A percentile compares a stretch with the other conserved stretches of the same genome.
These are phyloP conservation scores for Phaffomyces thermotolerans DNA, from an alignment of 805 yeast genomes.

Conservation along the genomic window DNA sequence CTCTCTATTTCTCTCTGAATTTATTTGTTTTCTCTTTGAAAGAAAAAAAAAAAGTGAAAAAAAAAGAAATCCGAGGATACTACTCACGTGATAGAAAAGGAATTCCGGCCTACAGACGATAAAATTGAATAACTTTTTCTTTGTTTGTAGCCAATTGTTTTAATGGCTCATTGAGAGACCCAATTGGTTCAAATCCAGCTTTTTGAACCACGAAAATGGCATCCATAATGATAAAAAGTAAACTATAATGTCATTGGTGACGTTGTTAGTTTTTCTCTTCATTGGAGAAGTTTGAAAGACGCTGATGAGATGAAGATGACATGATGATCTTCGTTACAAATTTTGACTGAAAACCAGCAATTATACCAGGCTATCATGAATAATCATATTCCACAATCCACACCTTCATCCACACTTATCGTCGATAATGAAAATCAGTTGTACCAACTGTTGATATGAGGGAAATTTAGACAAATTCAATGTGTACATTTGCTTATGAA, in stretches of 20 bases:
- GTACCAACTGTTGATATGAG: constrained; percentile 42
- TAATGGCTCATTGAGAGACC: neutral
- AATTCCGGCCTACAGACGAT: too few relatives aligned
- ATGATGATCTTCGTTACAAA: too few relatives aligned
- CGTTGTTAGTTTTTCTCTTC: constrained; percentile 30
- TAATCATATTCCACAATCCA: too few relatives aligned
- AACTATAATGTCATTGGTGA: constrained; percentile 27
- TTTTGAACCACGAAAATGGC: constrained; percentile 3
- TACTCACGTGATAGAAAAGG: neutral
- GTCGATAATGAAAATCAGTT: too few relatives aligned
- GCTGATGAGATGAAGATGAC: too few relatives aligned
- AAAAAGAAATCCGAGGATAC: neutral
- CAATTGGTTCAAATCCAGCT: neutral
- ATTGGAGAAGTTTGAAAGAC: constrained; percentile 25
- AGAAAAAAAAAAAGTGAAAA: neutral
- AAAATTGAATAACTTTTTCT: neutral
- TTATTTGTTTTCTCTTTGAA: neutral
- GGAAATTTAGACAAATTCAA: constrained; percentile 36
- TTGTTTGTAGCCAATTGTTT: neutral
- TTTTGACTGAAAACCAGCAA: too few relatives aligned
- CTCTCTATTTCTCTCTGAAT: neutral
- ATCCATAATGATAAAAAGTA: constrained; percentile 6
- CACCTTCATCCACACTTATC: too few relatives aligned
- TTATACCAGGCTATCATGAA: too few relatives aligned
- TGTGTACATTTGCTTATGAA: constrained; percentile 36